These are phyloP conservation scores for Nelumbo lutea DNA, from an alignment of 164 flowering plant genomes.

Conservation along the genomic window DNA sequence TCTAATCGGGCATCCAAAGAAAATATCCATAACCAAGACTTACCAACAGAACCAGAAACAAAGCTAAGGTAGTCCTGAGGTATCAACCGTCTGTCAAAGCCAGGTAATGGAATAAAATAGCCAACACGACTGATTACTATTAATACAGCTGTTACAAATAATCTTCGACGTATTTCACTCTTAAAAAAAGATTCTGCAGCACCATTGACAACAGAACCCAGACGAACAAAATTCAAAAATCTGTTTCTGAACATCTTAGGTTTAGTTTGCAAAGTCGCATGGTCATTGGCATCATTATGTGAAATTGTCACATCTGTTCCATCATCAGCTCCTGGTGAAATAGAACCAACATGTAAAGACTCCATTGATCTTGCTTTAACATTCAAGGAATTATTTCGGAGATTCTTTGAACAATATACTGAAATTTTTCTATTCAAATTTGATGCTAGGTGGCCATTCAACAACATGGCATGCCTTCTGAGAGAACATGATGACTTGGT, in stretches of 20 bases:
- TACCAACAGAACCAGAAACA: constrained; percentile 80
- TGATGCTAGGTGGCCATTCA: constrained; percentile 13
- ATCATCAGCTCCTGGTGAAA: constrained; percentile 19
- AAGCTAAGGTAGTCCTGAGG: constrained; percentile 85
- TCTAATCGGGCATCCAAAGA: neutral
- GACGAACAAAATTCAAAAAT: constrained; percentile 59
- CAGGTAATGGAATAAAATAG: constrained; percentile 91
- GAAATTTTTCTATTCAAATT: constrained; percentile 22
- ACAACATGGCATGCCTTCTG: constrained; percentile 9
- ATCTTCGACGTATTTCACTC: constrained; percentile 93
- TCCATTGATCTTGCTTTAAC: constrained; percentile 27
- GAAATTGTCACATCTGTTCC: constrained; percentile 13
- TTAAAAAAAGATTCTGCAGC: constrained; percentile 91
- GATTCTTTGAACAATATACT: constrained; percentile 29
- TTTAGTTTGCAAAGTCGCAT: constrained; percentile 13
- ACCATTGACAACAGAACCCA: constrained; percentile 71
- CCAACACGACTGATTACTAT: constrained; percentile 84
- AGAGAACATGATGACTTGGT: constrained; percentile 9
- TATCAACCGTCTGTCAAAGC: constrained; percentile 87
- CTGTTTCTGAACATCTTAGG: constrained; percentile 58
- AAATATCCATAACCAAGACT: constrained; percentile 16
- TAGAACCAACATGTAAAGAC: constrained; percentile 24
- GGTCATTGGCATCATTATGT: constrained; percentile 11
- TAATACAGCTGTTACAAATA: constrained; percentile 79
- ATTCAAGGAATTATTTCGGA: constrained; percentile 18